Evolutionary conservation across 495 filamentous ascomycete species (phyloP), one percentile per base, ranked within the genome.

Genomic region (Tuber indicum): DNA sequence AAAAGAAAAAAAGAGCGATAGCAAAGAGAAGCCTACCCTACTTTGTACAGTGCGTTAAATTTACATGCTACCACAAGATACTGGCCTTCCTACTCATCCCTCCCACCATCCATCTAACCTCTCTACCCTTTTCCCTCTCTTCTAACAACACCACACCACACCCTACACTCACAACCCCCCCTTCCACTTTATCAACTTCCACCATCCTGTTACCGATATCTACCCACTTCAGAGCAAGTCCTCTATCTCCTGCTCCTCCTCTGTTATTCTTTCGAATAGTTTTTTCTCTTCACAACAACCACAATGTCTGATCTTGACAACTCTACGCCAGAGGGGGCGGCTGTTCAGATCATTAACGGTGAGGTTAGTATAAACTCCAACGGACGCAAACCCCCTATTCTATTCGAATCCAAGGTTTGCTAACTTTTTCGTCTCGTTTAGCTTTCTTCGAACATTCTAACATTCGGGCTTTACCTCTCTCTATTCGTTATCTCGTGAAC

Each of bases 291-390:
- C 73, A 44, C 72, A 62, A 52, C 43, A 43, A 58, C 36, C 21
- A 32, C 47, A 36, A 78, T 76, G 74, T 52, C 76, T 58, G 76
- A 78, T 76, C 41, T 70, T 42, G 75, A 32, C 74, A 23, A 76
- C 44, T 39, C 74, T 41, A 75, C 80, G 42, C 70, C 75, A 43
- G 74, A 79, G 70, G 81, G 46, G 12, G 71, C 78, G 41, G 23
- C 81, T 62, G 72, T 75, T 36, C 76, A 83, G 52, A 26, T 73
- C 58, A 43, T 79, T 70, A 83, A 83, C 72, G 82, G 82, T 83
- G 75, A 78, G 81, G 81, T 83, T 49, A 52, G 76, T 77, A 71
- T 74, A 39, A 70, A 42, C 45, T 44, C 17, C 44, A 44, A 12
- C 17, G 3, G 45, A 44, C 14, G n/a, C 58, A 66, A 66, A 66